Percentiles rank a stretch among this genome's conserved stretches.
Evolutionary conservation across 495 filamentous ascomycete species (phyloP).

Genomic region (Amorphotheca resinae): DNA sequence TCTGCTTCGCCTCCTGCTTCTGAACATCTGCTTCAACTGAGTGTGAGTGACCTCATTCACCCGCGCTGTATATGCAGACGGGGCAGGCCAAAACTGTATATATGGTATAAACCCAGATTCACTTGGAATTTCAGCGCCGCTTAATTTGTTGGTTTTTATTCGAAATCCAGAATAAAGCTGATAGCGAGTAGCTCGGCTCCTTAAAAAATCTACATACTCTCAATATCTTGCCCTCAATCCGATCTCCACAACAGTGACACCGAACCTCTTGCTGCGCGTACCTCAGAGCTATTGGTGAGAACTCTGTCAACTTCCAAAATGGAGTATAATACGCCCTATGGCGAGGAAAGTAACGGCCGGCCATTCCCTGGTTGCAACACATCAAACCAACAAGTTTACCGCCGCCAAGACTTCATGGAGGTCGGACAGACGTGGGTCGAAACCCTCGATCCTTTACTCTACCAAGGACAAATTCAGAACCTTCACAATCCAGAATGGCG

Average conservation of each 20-base stretch:
- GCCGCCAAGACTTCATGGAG: background rate
- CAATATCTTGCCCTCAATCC: no score
- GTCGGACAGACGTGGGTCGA: background rate
- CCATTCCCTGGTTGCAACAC: background rate
- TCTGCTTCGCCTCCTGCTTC: background rate
- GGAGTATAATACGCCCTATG: constrained; percentile 2
- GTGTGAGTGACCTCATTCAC: background rate
- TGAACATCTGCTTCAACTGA: background rate
- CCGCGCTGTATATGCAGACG: no score
- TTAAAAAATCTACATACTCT: no score
- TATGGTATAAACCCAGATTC: no score
- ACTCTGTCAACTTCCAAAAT: background rate
- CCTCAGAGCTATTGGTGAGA: constrained; percentile 3
- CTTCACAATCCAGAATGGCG: background rate
- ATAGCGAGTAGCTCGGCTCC: no score
- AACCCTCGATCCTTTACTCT: constrained; percentile 2
- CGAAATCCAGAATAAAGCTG: no score
- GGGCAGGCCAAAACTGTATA: no score
- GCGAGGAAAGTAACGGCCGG: background rate
- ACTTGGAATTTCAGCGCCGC: no score
- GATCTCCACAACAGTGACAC: no score
- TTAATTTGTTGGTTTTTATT: no score
- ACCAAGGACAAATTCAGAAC: background rate
- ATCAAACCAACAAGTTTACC: background rate
- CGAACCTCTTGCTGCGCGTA: no score